Evolutionary conservation across 305 asterid species (phyloP).

Genomic region (Rubia tinctorum): DNA sequence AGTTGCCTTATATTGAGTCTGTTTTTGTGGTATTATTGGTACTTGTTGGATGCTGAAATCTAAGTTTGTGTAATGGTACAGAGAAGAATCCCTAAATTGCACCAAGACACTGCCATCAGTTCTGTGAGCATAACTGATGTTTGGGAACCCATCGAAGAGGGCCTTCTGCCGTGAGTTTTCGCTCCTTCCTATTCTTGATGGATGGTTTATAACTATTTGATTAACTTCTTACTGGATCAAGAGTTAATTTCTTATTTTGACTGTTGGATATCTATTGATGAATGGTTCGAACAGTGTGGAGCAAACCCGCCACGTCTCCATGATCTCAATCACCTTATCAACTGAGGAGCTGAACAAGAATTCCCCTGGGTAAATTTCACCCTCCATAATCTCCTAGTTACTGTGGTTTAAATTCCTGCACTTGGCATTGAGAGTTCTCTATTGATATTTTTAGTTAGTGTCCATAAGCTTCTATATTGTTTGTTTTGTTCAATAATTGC

Average conservation of each 20-base stretch:
- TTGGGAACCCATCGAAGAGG: slow-evolving; percentile 98
- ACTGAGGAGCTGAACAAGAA: slow-evolving; percentile 73
- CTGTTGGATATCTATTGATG: neutral
- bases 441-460: neutral
- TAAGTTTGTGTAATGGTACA: slow-evolving; percentile 27
- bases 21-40: neutral
- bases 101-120: slow-evolving; percentile 86
- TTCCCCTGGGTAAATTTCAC: slow-evolving; percentile 71
- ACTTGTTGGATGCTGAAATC: slow-evolving; percentile 5
- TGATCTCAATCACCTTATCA: slow-evolving; percentile 88
- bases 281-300: slow-evolving; percentile 62
- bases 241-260: neutral
- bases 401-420: neutral
- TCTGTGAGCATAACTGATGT: slow-evolving; percentile 88
- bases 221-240: neutral
- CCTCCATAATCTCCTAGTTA: slow-evolving; percentile 3
- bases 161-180: slow-evolving; percentile 77
- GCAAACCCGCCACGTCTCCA: slow-evolving; percentile 96
- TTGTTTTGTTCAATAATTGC: neutral
- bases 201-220: neutral
- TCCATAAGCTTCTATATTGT: neutral
- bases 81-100: slow-evolving; percentile 79
- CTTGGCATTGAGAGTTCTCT: neutral
- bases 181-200: slow-evolving; percentile 3
- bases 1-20: neutral